Evolutionary conservation across 2,329 filamentous ascomycete genomes (phyloP).

Genomic region (Mollisia scopiformis): DNA sequence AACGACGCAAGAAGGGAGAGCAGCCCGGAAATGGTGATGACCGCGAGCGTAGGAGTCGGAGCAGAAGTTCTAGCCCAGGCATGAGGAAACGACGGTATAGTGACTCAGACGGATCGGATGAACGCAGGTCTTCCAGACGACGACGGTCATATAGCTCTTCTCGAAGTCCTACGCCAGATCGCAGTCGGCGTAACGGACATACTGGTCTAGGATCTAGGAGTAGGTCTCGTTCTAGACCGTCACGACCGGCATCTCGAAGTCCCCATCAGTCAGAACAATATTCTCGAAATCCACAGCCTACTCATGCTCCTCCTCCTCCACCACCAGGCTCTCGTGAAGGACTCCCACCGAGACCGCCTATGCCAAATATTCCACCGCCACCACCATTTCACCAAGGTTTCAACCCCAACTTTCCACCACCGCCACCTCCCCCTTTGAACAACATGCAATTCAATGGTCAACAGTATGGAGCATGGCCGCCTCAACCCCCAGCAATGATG

Average conservation of each 20-base stretch:
- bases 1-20: constrained; percentile 47
- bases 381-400: constrained; percentile 29
- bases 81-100: constrained; percentile 34
- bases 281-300: constrained; percentile 19
- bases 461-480: constrained; percentile 23
- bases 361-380: constrained; percentile 19
- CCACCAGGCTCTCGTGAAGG: constrained; percentile 21
- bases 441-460: constrained; percentile 22
- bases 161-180: constrained; percentile 30
- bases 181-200: constrained; percentile 14
- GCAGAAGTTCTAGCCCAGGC: constrained; percentile 31
- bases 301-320: constrained; percentile 20
- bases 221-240: constrained; percentile 27
- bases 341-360: constrained; percentile 12
- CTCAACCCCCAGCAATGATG: constrained; percentile 26
- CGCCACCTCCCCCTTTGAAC: constrained; percentile 25
- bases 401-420: constrained; percentile 30
- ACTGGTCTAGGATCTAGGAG: constrained; percentile 25
- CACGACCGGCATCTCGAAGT: constrained; percentile 13
- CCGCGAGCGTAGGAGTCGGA: constrained; percentile 20
- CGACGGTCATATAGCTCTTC: constrained; percentile 36
- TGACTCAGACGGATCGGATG: constrained; percentile 29
- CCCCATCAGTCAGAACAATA: constrained; percentile 8
- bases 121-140: constrained; percentile 23
- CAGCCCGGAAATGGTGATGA: constrained; percentile 17